Base-by-base conservation (phyloP, 2,329 filamentous ascomycete genomes). In the Fusarium sp. region DNA sequence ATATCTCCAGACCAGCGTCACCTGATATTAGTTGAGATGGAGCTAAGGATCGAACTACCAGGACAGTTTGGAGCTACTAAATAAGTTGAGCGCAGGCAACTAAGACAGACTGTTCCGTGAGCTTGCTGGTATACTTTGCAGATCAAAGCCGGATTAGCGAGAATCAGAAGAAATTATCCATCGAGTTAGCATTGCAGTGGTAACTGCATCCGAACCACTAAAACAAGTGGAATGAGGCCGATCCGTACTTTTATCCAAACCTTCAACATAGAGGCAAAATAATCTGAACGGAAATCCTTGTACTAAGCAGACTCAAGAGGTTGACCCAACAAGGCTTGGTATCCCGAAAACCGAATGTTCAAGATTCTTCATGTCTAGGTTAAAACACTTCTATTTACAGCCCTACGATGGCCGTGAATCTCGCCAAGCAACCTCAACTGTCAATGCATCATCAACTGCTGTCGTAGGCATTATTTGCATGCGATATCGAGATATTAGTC, bases 11-110 rank as follows among this genome's bases (percentile, higher is more conserved):
- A 41, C 30, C 44, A 40, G 46, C 34, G 37, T 67, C 67, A 67
- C 53, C 66, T 69, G 62, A 69, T 52, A 51, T 50, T 40, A 30
- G n/a, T 50, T 38, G 18, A 40, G n/a, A 31, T 57, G 61, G 59
- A 57, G 18, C 31, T 42, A 46, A 28, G 38, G 5, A 38, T 38
- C n/a, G 26, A 41, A 31, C 30, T 57, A 42, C 38, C 26, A 26
- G 26, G 33, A 36, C 49, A 54, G 26, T n/a, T 38, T 34, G 34
- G 18, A 45, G 16, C 28, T 30, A 15, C 18, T 58, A 38, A 34
- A 33, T 12, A 55, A 36, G 31, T 37, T 42, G 41, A 45, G 45
- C 16, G 9, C 33, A 47, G n/a, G 23, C 49, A 47, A 37, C 51
- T 26, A 63, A 30, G 49, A 38, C 28, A 30, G 49, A 38, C 28